phyloP scores from a whole-genome alignment of 2,329 filamentous ascomycete genomes.

The Penicillium crustosum region DNA sequence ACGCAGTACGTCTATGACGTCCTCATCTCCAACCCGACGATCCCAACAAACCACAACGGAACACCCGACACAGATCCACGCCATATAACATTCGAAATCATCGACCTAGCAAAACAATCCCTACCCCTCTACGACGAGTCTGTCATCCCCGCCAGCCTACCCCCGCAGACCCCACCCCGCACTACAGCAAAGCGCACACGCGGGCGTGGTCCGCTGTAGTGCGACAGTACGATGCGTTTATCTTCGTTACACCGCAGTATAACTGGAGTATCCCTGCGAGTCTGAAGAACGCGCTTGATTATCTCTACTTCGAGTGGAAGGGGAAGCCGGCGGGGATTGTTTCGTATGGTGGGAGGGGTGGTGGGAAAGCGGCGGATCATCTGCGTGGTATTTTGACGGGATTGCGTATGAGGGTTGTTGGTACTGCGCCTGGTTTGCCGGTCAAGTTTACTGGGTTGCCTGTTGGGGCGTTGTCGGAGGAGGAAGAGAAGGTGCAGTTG shows the following conservation, averaged over 20 bases:
- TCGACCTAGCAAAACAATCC: slow-evolving; percentile 34
- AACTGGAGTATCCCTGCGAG: slow-evolving; percentile 56
- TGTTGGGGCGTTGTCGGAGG: slow-evolving; percentile 23
- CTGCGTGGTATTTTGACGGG: slow-evolving; percentile 37
- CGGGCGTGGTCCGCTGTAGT: slow-evolving; percentile 41
- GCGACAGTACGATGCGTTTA: slow-evolving; percentile 36
- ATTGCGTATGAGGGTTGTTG: slow-evolving; percentile 37
- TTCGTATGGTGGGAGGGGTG: slow-evolving; percentile 53
- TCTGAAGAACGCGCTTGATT: slow-evolving; percentile 64
- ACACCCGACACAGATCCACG: slow-evolving; percentile 19
- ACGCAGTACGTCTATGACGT: slow-evolving; percentile 33
- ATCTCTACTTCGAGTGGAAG: slow-evolving; percentile 59
- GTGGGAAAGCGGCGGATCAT: slow-evolving; percentile 39
- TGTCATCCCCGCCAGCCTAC: slow-evolving; percentile 39
- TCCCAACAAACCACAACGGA: slow-evolving; percentile 15
- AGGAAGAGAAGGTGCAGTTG: slow-evolving; percentile 22
- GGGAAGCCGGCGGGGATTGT: slow-evolving; percentile 57
- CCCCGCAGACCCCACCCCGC: slow-evolving; percentile 24
- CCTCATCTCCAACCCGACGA: slow-evolving; percentile 17
- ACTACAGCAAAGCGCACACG: slow-evolving; percentile 40
- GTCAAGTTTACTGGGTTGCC: slow-evolving; percentile 30
- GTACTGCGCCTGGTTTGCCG: slow-evolving; percentile 29
- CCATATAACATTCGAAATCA: slow-evolving; percentile 27
- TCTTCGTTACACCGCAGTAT: slow-evolving; percentile 51
- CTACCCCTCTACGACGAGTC: slow-evolving; percentile 44